These are phyloP conservation scores for Cutaneotrichosporon cavernicola DNA, from an alignment of 1,284 basidiomycete genomes.

Conservation along the genomic window DNA sequence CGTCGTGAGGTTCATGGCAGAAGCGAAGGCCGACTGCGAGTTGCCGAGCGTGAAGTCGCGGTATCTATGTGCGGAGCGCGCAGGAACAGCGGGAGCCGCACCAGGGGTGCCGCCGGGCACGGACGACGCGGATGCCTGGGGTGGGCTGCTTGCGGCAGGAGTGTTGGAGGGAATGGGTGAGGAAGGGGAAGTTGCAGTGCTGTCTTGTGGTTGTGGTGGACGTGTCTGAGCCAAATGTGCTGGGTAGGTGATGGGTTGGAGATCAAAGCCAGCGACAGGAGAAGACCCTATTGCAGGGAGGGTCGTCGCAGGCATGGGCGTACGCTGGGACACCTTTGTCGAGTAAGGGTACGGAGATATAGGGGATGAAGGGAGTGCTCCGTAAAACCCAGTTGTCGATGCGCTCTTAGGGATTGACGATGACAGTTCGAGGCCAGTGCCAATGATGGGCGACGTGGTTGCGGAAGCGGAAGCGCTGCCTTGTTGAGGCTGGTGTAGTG, in stretches of 20 bases:
- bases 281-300: constrained; percentile 15
- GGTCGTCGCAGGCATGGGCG: constrained; percentile 14
- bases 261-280: constrained; percentile 21
- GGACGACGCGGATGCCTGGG: neutral
- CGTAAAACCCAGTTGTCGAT: constrained; percentile 4
- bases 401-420: constrained; percentile 8
- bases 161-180: constrained; percentile 12
- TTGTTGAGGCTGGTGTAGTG: constrained; percentile 1
- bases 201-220: constrained; percentile 18
- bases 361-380: constrained; percentile 2
- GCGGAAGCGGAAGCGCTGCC: neutral
- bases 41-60: constrained; percentile 25
- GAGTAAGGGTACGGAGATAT: constrained; percentile 14
- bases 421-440: constrained; percentile 7
- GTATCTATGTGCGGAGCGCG: constrained; percentile 23
- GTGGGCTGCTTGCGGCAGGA: neutral
- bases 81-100: constrained; percentile 22
- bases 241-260: constrained; percentile 37
- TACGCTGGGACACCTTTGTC: constrained; percentile 3
- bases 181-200: neutral
- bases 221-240: constrained; percentile 33
- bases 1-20: constrained; percentile 23
- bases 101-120: constrained; percentile 3
- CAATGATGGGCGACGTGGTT: constrained; percentile 5
- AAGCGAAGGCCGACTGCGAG: constrained; percentile 12